A percentile compares a stretch with the other conserved stretches of the same genome.
These are phyloP conservation scores for Mycena vulgaris DNA, from an alignment of 768 basidiomycete genomes.

Conservation along the genomic window DNA sequence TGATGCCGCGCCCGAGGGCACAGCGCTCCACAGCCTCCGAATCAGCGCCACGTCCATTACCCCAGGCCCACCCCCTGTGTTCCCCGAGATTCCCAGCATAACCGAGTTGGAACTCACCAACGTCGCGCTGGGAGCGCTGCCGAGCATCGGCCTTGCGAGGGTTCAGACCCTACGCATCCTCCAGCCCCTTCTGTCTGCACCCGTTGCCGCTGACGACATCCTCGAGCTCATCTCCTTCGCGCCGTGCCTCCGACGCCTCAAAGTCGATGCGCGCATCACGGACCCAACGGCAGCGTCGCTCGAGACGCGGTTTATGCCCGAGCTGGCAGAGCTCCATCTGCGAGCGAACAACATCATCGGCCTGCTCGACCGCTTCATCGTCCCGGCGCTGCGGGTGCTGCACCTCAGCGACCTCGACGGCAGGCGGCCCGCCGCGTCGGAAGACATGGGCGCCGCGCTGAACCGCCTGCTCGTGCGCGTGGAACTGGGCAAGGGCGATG, in stretches of 20 bases:
- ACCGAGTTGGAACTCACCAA: constrained; percentile 42
- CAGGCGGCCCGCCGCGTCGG: constrained; percentile 44
- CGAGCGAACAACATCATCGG: constrained; percentile 53
- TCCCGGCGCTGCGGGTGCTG: constrained; percentile 49
- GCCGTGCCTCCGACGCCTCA: constrained; percentile 36
- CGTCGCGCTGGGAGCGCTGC: constrained; percentile 42
- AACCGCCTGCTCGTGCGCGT: constrained; percentile 50
- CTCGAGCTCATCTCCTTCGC: constrained; percentile 38
- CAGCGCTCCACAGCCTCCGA: constrained; percentile 25
- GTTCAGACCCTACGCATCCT: constrained; percentile 41
- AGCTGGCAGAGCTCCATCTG: constrained; percentile 48
- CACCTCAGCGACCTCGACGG: constrained; percentile 56
- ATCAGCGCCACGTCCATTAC: constrained; percentile 18
- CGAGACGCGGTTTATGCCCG: constrained; percentile 25
- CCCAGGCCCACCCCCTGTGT: constrained; percentile 24
- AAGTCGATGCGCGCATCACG: constrained; percentile 44
- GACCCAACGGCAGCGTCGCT: constrained; percentile 3
- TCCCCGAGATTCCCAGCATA: constrained; percentile 25
- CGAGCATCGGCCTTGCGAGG: constrained; percentile 33
- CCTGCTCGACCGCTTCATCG: constrained; percentile 48
- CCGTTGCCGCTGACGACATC: constrained; percentile 41
- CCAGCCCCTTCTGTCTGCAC: constrained; percentile 44
- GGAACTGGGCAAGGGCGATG: constrained; percentile 45
- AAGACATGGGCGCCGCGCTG: constrained; percentile 47
- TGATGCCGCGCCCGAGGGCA: neutral